Evolutionary conservation across 495 filamentous ascomycete genomes (phyloP).

Genomic region (Cairneyella variabilis): DNA sequence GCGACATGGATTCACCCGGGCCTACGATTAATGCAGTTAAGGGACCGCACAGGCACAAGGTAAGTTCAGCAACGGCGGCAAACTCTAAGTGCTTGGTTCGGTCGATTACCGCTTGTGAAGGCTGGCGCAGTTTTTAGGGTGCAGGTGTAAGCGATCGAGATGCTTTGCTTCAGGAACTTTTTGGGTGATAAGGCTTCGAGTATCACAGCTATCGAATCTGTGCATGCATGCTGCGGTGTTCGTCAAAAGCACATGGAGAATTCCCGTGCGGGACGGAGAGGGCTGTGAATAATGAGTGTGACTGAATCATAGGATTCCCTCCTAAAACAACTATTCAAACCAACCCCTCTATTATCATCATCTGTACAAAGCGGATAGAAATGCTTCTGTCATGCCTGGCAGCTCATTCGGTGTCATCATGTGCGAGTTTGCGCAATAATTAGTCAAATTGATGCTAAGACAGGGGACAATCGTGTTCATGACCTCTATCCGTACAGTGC

Average conservation of each 20-base stretch:
- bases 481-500: no score
- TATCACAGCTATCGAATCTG: no score
- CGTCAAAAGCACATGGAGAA: neutral
- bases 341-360: no score
- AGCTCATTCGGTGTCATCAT: no score
- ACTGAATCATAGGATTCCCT: no score
- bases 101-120: neutral
- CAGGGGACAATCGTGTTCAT: no score
- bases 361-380: no score
- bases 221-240: neutral
- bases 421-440: no score
- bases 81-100: neutral
- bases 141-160: neutral
- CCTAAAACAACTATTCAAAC: neutral
- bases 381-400: no score
- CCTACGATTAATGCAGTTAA: no score
- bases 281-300: no score
- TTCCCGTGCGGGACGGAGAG: neutral
- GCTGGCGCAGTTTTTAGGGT: neutral
- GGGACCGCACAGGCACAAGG: neutral
- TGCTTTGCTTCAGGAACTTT: neutral
- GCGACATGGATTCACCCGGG: neutral
- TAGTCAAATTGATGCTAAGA: no score
- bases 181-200: neutral
- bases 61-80: neutral